A percentile compares a stretch with the other conserved stretches of the same genome.
Conservation (phyloP, 768 basidiomycete species). For the Lactifluus hygrophoroides region DNA sequence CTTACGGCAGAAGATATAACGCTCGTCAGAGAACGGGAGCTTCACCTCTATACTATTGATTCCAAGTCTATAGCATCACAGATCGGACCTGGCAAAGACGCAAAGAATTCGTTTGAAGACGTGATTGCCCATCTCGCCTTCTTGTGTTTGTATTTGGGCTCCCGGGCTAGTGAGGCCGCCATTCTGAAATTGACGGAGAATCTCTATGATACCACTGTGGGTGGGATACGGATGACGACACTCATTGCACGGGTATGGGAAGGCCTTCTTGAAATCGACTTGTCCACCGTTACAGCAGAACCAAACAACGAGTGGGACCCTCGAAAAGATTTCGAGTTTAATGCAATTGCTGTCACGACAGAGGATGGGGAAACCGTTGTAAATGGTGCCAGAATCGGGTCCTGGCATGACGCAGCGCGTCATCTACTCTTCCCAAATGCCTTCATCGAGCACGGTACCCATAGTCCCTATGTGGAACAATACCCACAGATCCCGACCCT, state of each 20-base stretch:
- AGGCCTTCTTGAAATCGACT: slow-evolving; percentile 46
- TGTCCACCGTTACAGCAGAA: slow-evolving; percentile 23
- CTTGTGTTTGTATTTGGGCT: slow-evolving; percentile 73
- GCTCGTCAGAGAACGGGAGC: slow-evolving; percentile 41
- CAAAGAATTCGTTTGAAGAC: slow-evolving; percentile 40
- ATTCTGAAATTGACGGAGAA: slow-evolving; percentile 45
- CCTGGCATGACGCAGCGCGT: slow-evolving; percentile 83
- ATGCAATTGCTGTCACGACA: slow-evolving; percentile 64
- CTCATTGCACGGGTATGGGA: slow-evolving; percentile 58
- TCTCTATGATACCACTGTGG: slow-evolving; percentile 38
- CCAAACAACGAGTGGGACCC: slow-evolving; percentile 20
- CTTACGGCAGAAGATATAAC: slow-evolving; percentile 44
- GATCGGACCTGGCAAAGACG: slow-evolving; percentile 29
- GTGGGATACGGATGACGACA: slow-evolving; percentile 42
- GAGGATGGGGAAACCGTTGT: slow-evolving; percentile 48
- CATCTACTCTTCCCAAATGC: slow-evolving; percentile 83
- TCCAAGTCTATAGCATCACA: slow-evolving; percentile 42
- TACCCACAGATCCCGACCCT: slow-evolving; percentile 58
- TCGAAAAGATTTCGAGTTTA: slow-evolving; percentile 57
- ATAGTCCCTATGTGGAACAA: slow-evolving; percentile 30
- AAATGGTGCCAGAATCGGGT: slow-evolving; percentile 51
- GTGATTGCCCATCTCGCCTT: slow-evolving; percentile 71
- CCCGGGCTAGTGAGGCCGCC: slow-evolving; percentile 43
- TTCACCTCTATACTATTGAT: slow-evolving; percentile 55
- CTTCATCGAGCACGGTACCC: slow-evolving; percentile 46